Evolutionary conservation across 495 filamentous ascomycete species (phyloP), one percentile per base, ranked within the genome.

Genomic region (Podospora tetraspora): DNA sequence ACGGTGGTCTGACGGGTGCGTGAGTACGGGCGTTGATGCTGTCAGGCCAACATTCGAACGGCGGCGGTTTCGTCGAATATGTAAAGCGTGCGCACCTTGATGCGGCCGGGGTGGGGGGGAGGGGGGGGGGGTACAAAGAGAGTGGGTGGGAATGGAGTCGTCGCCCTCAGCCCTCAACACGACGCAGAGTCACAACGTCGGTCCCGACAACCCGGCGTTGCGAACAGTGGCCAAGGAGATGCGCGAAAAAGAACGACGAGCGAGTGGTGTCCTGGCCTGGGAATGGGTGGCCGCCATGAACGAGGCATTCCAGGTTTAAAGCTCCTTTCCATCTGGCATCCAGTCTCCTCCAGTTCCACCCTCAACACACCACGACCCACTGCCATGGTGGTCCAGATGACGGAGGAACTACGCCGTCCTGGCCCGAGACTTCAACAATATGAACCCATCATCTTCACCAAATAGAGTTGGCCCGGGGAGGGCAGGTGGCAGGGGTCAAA

Each of bases 151-250:
- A 21, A 64, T 64, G 62, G 32, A 59, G 58, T 59, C 58, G 23
- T 52, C 43, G 16, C 2, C 43, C 16, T 52, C 43, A n/a, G 43
- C 43, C 43, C 43, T 52, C 43, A n/a, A 52, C 62, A 43, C 29
- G 30, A 52, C n/a, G 11, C 52, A 76, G 66, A 70, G 71, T 71
- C 68, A 70, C 73, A 75, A 70, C 63, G 67, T 75, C 68, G 69
- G 72, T 67, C 68, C 70, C 68, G 68, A 69, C 68, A 58, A 69
- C 67, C 71, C 67, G 62, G 68, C 57, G 25, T 24, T n/a, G 27
- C 16, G n/a, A 56, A 24, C 24, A n/a, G n/a, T n/a, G 16, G 16
- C 27, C 19, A 66, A 34, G 30, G n/a, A 63, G 27, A 11, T 9
- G 61, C 61, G 30, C 13, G 22, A 63, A 34, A 34, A 34, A 63